Conservation (phyloP, 805 yeast genomes). For the Schwanniomyces polymorphus region DNA sequence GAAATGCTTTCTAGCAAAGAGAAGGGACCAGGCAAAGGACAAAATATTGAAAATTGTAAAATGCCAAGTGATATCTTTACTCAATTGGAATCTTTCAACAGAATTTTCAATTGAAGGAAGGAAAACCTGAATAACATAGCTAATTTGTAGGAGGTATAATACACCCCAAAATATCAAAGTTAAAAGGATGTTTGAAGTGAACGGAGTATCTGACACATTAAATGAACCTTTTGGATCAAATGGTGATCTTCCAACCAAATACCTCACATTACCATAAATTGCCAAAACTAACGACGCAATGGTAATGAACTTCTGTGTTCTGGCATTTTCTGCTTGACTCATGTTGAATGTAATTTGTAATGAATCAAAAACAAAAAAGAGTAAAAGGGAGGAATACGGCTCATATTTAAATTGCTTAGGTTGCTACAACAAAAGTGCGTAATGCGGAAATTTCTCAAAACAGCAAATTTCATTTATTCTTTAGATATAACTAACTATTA, state of each 20-base stretch:
- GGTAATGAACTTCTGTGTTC: constrained; percentile 44
- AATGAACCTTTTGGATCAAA: constrained; percentile 47
- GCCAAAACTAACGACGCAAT: constrained; percentile 57
- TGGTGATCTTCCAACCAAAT: constrained; percentile 56
- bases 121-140: constrained; percentile 48
- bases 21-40: constrained; percentile 61
- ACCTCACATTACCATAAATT: constrained; percentile 53
- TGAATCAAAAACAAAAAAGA: not conserved
- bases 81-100: constrained; percentile 20
- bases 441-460: no score
- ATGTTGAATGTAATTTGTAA: not conserved
- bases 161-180: constrained; percentile 59
- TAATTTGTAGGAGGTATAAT: constrained; percentile 51
- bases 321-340: not conserved
- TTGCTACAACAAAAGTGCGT: not conserved
- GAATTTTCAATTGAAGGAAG: constrained; percentile 24
- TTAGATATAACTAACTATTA: not conserved
- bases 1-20: constrained; percentile 61
- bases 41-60: constrained; percentile 61
- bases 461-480: not conserved
- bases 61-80: constrained; percentile 54
- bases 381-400: no score
- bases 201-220: constrained; percentile 66
- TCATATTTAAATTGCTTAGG: not conserved
- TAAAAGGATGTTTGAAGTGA: constrained; percentile 55